A percentile compares a stretch with the other conserved stretches of the same genome.
phyloP scores from a whole-genome alignment of 2,329 filamentous ascomycete species.

The Botryotinia narcissicola region DNA sequence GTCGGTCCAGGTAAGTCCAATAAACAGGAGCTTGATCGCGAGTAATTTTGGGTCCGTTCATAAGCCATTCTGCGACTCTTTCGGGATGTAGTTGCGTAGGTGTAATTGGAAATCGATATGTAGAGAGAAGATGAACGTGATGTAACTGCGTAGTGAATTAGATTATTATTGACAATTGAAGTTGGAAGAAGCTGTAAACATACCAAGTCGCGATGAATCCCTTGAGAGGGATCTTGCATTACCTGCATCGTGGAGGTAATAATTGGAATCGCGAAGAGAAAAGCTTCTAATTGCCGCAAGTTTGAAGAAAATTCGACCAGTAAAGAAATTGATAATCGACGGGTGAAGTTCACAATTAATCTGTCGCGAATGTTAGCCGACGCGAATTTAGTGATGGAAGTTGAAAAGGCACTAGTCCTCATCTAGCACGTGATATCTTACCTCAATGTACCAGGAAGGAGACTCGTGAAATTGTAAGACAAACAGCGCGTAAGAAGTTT shows the following conservation, averaged over 20 bases:
- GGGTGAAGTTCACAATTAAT: background rate
- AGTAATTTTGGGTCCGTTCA: constrained; percentile 80
- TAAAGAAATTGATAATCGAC: background rate
- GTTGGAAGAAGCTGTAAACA: constrained; percentile 27
- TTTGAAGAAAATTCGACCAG: background rate
- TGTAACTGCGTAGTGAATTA: constrained; percentile 30
- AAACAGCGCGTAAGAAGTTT: background rate
- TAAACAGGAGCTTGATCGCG: constrained; percentile 83
- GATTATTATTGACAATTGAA: constrained; percentile 16
- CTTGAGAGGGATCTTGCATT: constrained; percentile 46
- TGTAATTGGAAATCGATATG: constrained; percentile 73
- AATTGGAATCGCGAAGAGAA: constrained; percentile 3
- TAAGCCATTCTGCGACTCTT: constrained; percentile 79
- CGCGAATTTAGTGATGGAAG: constrained; percentile 11
- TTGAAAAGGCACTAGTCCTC: background rate
- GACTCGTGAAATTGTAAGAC: background rate
- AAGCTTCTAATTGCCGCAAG: background rate
- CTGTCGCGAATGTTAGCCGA: constrained; percentile 8
- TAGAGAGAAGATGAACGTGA: constrained; percentile 87
- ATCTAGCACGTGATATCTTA: background rate
- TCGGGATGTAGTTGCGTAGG: constrained; percentile 64
- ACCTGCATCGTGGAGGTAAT: constrained; percentile 19
- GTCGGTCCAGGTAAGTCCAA: constrained; percentile 87
- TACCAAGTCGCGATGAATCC: constrained; percentile 47
- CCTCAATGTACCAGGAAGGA: background rate